Percentiles rank a stretch among this genome's conserved stretches.
phyloP scores from a whole-genome alignment of 2,329 filamentous ascomycete genomes.

The Mollisiaceae sp. region DNA sequence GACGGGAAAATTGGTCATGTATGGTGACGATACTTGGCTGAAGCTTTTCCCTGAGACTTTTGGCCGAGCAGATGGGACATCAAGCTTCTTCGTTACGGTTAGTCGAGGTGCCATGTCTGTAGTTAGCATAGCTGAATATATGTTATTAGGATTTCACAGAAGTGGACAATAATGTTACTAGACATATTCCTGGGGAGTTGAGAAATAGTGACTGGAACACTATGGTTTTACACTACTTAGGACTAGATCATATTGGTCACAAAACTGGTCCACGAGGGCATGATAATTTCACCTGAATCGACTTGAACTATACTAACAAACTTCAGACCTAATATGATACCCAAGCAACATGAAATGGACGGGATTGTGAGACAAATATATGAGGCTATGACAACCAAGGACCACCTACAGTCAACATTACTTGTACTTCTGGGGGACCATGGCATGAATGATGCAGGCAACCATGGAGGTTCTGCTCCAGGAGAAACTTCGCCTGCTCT shows the following conservation, averaged over 20 bases:
- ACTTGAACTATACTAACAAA: constrained; percentile 28
- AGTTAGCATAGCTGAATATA: constrained; percentile 38
- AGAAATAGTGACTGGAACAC: constrained; percentile 83
- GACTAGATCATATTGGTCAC: constrained; percentile 96
- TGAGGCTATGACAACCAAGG: constrained; percentile 70
- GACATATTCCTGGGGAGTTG: constrained; percentile 82
- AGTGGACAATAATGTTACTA: constrained; percentile 96
- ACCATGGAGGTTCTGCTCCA: constrained; percentile 91
- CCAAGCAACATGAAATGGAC: constrained; percentile 96
- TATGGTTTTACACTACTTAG: constrained; percentile 94
- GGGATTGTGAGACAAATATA: constrained; percentile 78
- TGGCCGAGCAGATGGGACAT: constrained; percentile 85
- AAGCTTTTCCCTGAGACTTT: constrained; percentile 94
- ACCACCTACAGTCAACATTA: constrained; percentile 77
- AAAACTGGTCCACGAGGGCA: constrained; percentile 88
- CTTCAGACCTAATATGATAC: constrained; percentile 81
- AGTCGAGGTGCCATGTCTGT: constrained; percentile 47
- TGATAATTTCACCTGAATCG: constrained; percentile 13
- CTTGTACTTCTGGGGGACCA: constrained; percentile 92
- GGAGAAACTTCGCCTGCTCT: constrained; percentile 94
- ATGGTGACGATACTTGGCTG: constrained; percentile 97
- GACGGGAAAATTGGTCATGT: constrained; percentile 84
- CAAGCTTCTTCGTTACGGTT: constrained; percentile 97
- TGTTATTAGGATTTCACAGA: constrained; percentile 84
- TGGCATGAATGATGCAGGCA: constrained; percentile 99